Evolutionary conservation across 2,329 filamentous ascomycete genomes (phyloP), one percentile per base, ranked within the genome.

Genomic region (Rhinocladiella similis): DNA sequence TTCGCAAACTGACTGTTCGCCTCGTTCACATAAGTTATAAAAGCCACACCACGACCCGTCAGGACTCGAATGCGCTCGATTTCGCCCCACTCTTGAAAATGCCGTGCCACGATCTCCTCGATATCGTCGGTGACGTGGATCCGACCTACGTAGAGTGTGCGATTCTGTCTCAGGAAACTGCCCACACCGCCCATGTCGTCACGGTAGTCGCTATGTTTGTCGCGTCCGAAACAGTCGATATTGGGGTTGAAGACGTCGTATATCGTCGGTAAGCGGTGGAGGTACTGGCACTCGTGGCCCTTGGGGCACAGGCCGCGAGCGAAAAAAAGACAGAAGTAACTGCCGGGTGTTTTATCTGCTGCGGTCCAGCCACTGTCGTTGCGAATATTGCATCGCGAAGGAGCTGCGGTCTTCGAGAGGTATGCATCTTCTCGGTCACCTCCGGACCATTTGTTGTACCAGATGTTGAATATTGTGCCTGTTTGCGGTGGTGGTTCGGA

Each of bases 141-240:
- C 47, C 92, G 81, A 4, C 94, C 94, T 1, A 97, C 84, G 67
- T 99, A 99, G 5, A 99, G 79, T 1, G 94, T 99, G 29, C 94
- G 82, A 70, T 99, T 99, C 69, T 96, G 90, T 19, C 94, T 83
- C 84, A 92, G 88, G 69, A 99, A 99, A 60, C 85, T 91, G 22
- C 94, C 94, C 1, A 97, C 91, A 63, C 95, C 95, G 51, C 93
- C 92, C 94, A 99, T 97, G 72, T 97, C 93, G 70, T 97, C 93
- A 67, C 92, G 81, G 74, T 97, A 97, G 69, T 96, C 93, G 61
- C 84, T 88, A 68, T 91, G 89, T 77, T 96, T 96, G 79, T 97
- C 93, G 56, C 93, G 83, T 1, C 91, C 91, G 68, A 99, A 99
- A 69, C 91, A 96, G 75, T 99, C 94, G 18, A 96, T 86, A 66